Percentiles rank a stretch among this genome's conserved stretches.
These are phyloP conservation scores for Colletotrichum sp. DNA, from an alignment of 2,329 filamentous ascomycete genomes.

Conservation along the genomic window DNA sequence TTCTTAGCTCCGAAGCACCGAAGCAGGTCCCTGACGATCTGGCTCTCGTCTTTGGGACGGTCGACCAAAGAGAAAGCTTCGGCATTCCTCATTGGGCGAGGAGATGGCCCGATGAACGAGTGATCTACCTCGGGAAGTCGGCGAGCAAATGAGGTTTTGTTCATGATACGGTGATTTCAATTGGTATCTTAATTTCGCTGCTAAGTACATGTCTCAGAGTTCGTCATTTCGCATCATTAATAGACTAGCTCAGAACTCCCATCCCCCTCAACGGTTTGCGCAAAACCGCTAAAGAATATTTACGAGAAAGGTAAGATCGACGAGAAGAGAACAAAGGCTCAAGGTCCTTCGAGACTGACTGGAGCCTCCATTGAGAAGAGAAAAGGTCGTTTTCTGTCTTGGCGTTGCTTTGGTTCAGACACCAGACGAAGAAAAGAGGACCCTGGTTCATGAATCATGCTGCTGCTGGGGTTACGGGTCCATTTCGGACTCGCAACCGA, in stretches of 20 bases:
- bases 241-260: not conserved
- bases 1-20: not conserved
- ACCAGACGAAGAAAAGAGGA: not conserved
- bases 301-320: not conserved
- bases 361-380: not conserved
- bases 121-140: not conserved
- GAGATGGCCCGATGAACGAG: not conserved
- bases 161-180: not conserved
- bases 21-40: not conserved
- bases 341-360: not conserved
- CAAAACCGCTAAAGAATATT: not conserved
- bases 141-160: not conserved
- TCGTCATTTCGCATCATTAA: not conserved
- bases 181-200: not conserved
- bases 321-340: not conserved
- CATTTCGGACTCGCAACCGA: not conserved
- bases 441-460: conserved; percentile 10
- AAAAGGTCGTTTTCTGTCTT: not conserved
- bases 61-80: not conserved
- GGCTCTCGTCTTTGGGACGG: not conserved
- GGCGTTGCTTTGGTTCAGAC: not conserved
- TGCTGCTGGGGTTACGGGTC: not conserved
- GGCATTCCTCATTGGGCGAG: not conserved
- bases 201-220: conserved; percentile 1
- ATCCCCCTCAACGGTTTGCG: not conserved